A percentile compares a stretch with the other conserved stretches of the same genome.
phyloP scores from a whole-genome alignment of 2,329 filamentous ascomycete genomes.

The Penicillium psychrosexuale region DNA sequence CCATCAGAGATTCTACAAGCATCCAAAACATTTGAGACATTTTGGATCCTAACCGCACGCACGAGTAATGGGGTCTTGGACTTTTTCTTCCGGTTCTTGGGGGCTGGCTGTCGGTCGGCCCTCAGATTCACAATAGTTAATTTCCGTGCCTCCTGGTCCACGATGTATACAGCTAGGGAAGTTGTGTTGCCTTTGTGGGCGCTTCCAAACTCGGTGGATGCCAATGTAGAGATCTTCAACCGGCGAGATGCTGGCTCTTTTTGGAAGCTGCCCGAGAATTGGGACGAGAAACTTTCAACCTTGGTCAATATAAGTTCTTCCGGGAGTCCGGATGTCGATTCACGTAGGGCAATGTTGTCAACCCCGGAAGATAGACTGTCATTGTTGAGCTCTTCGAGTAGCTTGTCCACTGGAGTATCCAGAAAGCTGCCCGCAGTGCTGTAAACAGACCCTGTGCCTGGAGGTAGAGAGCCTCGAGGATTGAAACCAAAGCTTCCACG shows the following conservation, averaged over 20 bases:
- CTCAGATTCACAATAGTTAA: constrained; percentile 66
- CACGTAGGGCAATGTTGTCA: constrained; percentile 68
- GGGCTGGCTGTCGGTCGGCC: constrained; percentile 45
- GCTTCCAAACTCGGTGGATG: constrained; percentile 41
- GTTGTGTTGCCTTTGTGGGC: constrained; percentile 32
- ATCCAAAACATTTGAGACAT: constrained; percentile 67
- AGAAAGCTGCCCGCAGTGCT: constrained; percentile 59
- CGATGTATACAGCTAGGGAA: constrained; percentile 57
- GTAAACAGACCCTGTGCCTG: constrained; percentile 47
- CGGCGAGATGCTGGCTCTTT: constrained; percentile 25
- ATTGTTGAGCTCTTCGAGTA: constrained; percentile 65
- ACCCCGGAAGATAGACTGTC: constrained; percentile 65
- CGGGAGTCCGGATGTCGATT: constrained; percentile 67
- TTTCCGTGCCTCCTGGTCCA: constrained; percentile 65
- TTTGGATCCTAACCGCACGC: constrained; percentile 49
- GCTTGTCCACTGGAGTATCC: constrained; percentile 65
- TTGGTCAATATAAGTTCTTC: constrained; percentile 71
- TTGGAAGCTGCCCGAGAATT: constrained; percentile 32
- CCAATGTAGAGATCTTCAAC: constrained; percentile 62
- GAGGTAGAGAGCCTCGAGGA: constrained; percentile 56
- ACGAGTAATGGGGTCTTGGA: constrained; percentile 28
- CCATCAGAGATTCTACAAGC: constrained; percentile 70
- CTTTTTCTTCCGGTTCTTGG: constrained; percentile 31
- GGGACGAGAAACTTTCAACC: constrained; percentile 66
- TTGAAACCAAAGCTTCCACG: constrained; percentile 59